Evolutionary conservation across 2,329 filamentous ascomycete species (phyloP).

Genomic region (Colletotrichum truncatum): DNA sequence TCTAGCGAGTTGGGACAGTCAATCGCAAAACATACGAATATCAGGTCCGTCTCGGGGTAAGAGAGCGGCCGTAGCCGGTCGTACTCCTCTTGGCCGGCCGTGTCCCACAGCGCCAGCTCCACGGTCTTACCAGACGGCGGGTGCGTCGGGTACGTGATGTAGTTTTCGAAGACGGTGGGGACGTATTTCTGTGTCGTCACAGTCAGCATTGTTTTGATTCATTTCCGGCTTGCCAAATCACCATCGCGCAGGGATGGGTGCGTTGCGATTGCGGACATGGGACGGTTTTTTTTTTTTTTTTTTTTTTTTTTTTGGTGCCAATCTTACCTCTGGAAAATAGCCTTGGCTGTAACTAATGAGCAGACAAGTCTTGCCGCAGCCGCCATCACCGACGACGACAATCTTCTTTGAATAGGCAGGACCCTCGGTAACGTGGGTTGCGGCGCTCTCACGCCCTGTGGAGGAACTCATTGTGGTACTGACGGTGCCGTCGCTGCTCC

Average conservation of each 20-base stretch:
- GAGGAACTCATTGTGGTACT: constrained; percentile 84
- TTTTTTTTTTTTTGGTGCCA: no score
- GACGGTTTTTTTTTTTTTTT: neutral
- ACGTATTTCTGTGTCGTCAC: constrained; percentile 88
- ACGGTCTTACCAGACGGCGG: constrained; percentile 90
- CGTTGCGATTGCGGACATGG: neutral
- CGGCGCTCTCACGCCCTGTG: constrained; percentile 79
- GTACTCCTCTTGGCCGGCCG: constrained; percentile 98
- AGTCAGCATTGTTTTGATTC: constrained; percentile 20
- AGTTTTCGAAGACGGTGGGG: constrained; percentile 98
- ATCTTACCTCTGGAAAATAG: constrained; percentile 93
- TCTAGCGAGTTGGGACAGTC: constrained; percentile 98
- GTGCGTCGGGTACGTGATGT: constrained; percentile 97
- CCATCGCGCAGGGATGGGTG: neutral
- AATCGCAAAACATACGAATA: constrained; percentile 99
- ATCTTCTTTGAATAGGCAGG: constrained; percentile 99
- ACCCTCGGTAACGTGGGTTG: constrained; percentile 87
- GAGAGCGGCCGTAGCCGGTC: constrained; percentile 94
- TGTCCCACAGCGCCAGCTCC: constrained; percentile 98
- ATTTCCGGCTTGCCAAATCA: neutral
- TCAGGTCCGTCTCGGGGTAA: constrained; percentile 96
- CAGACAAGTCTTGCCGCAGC: constrained; percentile 98
- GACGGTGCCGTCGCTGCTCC: constrained; percentile 89
- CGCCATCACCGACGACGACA: constrained; percentile 96
- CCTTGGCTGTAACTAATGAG: constrained; percentile 99